Evolutionary conservation across 2,329 filamentous ascomycete genomes (phyloP), one percentile per base, ranked within the genome.

Genomic region (Alternaria sp.): DNA sequence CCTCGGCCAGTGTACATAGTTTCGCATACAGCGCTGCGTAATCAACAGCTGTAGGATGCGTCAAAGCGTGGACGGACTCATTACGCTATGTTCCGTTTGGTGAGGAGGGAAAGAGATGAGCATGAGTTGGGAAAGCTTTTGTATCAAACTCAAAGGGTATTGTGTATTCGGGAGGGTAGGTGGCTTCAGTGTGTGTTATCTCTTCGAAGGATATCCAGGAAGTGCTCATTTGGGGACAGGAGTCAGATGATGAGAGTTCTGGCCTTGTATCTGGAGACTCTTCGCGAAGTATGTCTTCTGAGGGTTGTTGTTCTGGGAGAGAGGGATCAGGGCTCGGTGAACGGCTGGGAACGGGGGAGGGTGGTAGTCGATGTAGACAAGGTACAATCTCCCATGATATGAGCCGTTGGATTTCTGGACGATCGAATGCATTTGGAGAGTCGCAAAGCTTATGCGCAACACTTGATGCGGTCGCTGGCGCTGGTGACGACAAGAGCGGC

Each of bases 51-150:
- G 55, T 51, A 13, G 54, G 54, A 15, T 58, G 49, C 6, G n/a
- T 59, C 3, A 65, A 28, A 1, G 51, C 51, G 13, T 57, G 32
- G 2, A 50, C 13, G 5, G 32, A 23, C 15, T 50, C 51, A 5
- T 57, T 45, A 10, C 45, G 52, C 57, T 49, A 62, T 10, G 57
- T 69, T 5, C 68, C 66, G 19, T 69, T 70, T 12, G 23, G 45
- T 12, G 64, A 56, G 7, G 55, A 66, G 10, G 62, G 68, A 4
- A 69, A 57, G 8, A 66, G 40, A 45, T 67, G 45, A 2, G 54
- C 47, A 11, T 65, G 25, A 2, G 26, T 9, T 0, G 66, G 62
- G 32, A 71, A 71, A 11, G 64, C 59, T n/a, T 45, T 26, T n/a
- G 56, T 57, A 12, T 65, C 65, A 12, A 65, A 51, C 6, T 28